Base-by-base conservation (phyloP, 192 early-diverging fungal species). In the Umbelopsis isabellina region DNA sequence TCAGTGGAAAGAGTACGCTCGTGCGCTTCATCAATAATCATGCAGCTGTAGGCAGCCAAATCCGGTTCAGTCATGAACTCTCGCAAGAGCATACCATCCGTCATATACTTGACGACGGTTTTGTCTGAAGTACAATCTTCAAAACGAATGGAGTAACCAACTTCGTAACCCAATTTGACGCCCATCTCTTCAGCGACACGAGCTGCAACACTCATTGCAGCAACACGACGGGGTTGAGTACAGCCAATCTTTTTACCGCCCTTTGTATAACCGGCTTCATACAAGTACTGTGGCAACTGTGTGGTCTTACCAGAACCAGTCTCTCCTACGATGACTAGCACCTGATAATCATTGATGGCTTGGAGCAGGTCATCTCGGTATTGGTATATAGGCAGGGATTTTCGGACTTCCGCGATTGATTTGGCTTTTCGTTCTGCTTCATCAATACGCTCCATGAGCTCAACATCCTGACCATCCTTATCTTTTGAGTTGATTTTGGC, bases 1-100 rank as follows among this genome's bases (percentile, higher is more conserved):
- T 98, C 96, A 1, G 98, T 98, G 71, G 95, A 93, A 67, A 99
- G 77, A 13, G 96, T 97, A 50, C 98, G 88, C 75, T 99, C 98
- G 83, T 99, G 98, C 49, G 96, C 97, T 76, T 99, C 98, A 78
- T 99, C 98, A 67, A 99, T 97, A 76, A 99, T 99, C 67, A 99
- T 79, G 66, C 93, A 93, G 44, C 87, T 92, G 78, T 99, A 99
- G 18, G 86, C 86, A 20, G 85, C 89, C 55, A 99, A 82, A 74
- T 97, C 94, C 0, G 97, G 96, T 74, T 97, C 96, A 6, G 94
- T 95, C 86, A 99, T 87, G 70, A 97, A 99, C 79, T 99, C 98
- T 52, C 98, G 87, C 21, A 99, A 87, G 22, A 99, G 82, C 93
- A 97, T 94, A 64, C 98, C 98, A 78, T 98, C 98, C 0, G 98